These are phyloP conservation scores for Rhizopus stolonifer DNA, from an alignment of 371 early-diverging fungal genomes.

Conservation along the genomic window DNA sequence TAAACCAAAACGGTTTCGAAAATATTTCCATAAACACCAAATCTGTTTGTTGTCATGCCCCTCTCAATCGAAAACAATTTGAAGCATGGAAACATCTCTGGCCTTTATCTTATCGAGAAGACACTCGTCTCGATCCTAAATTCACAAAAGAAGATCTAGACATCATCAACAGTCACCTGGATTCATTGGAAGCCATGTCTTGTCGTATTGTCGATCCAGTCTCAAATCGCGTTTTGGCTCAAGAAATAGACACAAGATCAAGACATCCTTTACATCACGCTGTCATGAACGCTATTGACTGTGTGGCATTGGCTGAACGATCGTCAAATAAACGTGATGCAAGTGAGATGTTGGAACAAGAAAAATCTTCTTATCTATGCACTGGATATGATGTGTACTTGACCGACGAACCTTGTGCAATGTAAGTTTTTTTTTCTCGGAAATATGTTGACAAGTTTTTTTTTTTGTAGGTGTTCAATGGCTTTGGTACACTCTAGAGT, in stretches of 20 bases:
- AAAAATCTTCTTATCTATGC: slow-evolving; percentile 52
- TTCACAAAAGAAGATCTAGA: slow-evolving; percentile 43
- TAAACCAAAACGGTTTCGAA: slow-evolving; percentile 16
- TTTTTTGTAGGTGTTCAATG: slow-evolving; percentile 68
- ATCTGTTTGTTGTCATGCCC: slow-evolving; percentile 45
- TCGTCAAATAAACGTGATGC: slow-evolving; percentile 21
- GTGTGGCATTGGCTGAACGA: slow-evolving; percentile 38
- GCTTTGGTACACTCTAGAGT: slow-evolving; percentile 78
- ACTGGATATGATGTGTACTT: slow-evolving; percentile 63
- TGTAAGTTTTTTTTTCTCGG: slow-evolving; percentile 35
- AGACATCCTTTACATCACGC: slow-evolving; percentile 62
- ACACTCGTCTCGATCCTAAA: slow-evolving; percentile 52
- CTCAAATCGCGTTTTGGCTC: slow-evolving; percentile 39
- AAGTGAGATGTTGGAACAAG: slow-evolving; percentile 18
- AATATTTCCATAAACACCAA: slow-evolving; percentile 23
- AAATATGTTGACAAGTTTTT: background rate
- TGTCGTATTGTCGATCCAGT: slow-evolving; percentile 53
- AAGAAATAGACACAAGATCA: slow-evolving; percentile 47
- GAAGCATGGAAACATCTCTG: slow-evolving; percentile 60
- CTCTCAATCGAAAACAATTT: slow-evolving; percentile 56
- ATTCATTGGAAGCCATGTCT: slow-evolving; percentile 17
- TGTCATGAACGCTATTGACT: slow-evolving; percentile 60
- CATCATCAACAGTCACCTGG: slow-evolving; percentile 40
- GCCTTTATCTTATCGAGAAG: slow-evolving; percentile 63
- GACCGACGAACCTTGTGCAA: slow-evolving; percentile 69